Evolutionary conservation across 352 stramenopile species (phyloP), one percentile per base, ranked within the genome.

Genomic region (Elongisporangium anandrum): DNA sequence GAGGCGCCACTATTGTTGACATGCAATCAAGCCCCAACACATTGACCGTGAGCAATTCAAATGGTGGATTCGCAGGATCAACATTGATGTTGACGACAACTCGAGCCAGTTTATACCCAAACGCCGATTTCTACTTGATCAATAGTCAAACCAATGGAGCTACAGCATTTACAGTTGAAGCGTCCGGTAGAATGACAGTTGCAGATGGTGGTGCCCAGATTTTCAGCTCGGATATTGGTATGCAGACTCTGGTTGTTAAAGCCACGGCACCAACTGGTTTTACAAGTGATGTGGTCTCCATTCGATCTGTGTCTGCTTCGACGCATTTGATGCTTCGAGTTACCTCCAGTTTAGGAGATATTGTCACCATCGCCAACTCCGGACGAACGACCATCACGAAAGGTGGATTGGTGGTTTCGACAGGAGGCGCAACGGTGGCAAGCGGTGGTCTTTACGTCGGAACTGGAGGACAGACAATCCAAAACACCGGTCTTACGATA

Each of bases 301-400:
- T 87, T 24, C 60, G 73, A 21, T 74, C 81, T 10, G 48, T 67
- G 39, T 75, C 75, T 21, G 50, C n/a, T 8, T 7, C 23, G 10
- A 50, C 59, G 19, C 88, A 88, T 58, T 71, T 76, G 19, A 66
- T 93, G 41, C 57, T 93, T 7, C 73, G 75, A 59, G 58, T 69
- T 3, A 71, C 66, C 2, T 57, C 49, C n/a, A 51, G 54, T 9
- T 49, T 16, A 19, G 52, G 72, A 6, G 54, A 69, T 20, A 23
- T 89, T 10, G 73, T 91, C 56, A 70, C 66, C 19, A 70, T 92
- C 23, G 57, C 26, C 4, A 73, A 80, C 23, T 70, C 73, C 0
- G 83, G 83, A 4, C 24, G 63, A 23, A 82, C 86, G 24, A 80
- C 68, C 6, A 79, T 91, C 26, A 64, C 53, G 4, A 51, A 65